A percentile compares a stretch with the other conserved stretches of the same genome.
These are phyloP conservation scores for Pseudogymnoascus sp. DNA, from an alignment of 2,329 filamentous ascomycete species.

Conservation along the genomic window DNA sequence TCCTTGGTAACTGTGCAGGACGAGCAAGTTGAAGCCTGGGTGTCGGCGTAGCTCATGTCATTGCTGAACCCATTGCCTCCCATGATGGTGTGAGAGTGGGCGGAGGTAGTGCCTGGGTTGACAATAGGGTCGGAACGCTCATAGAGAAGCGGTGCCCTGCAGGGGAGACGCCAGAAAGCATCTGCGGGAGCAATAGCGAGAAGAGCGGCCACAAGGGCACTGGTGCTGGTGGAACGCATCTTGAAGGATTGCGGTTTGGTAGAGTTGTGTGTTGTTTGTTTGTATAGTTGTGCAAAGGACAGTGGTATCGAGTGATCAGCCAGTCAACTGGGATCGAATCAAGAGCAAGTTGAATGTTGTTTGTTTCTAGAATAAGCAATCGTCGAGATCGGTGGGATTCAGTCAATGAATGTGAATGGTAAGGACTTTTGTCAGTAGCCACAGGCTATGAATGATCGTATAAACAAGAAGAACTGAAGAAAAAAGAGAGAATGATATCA, in stretches of 20 bases:
- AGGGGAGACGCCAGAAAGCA: slow-evolving; percentile 43
- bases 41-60: slow-evolving; percentile 44
- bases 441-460: slow-evolving; percentile 5
- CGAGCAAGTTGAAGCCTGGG: slow-evolving; percentile 51
- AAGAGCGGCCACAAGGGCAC: slow-evolving; percentile 11
- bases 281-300: slow-evolving; percentile 4
- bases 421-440: slow-evolving; percentile 5
- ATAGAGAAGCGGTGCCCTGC: slow-evolving; percentile 30
- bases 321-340: slow-evolving; percentile 11
- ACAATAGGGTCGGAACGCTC: slow-evolving; percentile 55
- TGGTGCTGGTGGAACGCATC: slow-evolving; percentile 12
- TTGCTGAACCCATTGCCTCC: slow-evolving; percentile 55
- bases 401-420: slow-evolving; percentile 6
- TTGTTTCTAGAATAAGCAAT: slow-evolving; percentile 4
- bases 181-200: slow-evolving; percentile 19
- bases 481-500: neutral
- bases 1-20: slow-evolving; percentile 57
- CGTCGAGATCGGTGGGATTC: slow-evolving; percentile 4
- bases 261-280: neutral
- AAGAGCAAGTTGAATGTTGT: slow-evolving; percentile 4
- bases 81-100: slow-evolving; percentile 54
- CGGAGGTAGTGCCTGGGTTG: slow-evolving; percentile 43
- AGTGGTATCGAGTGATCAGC: neutral
- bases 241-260: slow-evolving; percentile 4
- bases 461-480: neutral